These are phyloP conservation scores for Discostella pseudostelligera DNA, from an alignment of 108 stramenopile genomes.

Conservation along the genomic window DNA sequence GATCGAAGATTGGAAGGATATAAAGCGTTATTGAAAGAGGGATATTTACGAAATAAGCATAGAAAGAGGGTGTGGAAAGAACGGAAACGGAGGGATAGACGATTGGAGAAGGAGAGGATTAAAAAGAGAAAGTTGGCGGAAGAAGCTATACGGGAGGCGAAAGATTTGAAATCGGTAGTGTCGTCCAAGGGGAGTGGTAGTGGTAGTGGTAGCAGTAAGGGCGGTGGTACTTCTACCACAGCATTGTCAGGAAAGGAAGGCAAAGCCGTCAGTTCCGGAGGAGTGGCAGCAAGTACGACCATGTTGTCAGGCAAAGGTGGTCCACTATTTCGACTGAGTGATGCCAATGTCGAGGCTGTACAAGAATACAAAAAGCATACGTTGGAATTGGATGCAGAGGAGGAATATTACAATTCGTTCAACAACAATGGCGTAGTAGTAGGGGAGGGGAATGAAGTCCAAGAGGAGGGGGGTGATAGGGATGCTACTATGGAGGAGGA, in stretches of 20 bases:
- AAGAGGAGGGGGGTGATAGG: constrained; percentile 35
- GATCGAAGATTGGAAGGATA: constrained; percentile 77
- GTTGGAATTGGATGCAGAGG: constrained; percentile 59
- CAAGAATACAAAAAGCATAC: constrained; percentile 32
- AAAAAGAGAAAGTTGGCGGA: constrained; percentile 37
- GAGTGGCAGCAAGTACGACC: too few species aligned
- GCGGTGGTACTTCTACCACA: too few species aligned
- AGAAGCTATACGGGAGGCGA: too few species aligned
- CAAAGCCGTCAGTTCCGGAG: too few species aligned
- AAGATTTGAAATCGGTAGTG: too few species aligned
- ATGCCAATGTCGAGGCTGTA: constrained; percentile 21
- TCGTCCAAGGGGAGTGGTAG: not conserved
- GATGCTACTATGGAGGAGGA: constrained; percentile 13
- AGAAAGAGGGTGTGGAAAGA: constrained; percentile 36
- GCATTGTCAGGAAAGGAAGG: too few species aligned
- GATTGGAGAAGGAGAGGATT: constrained; percentile 43
- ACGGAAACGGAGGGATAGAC: constrained; percentile 49
- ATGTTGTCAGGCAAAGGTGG: not conserved
- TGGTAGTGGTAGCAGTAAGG: constrained; percentile 7
- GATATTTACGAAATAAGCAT: constrained; percentile 52
- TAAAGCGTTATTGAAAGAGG: constrained; percentile 51
- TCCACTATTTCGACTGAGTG: constrained; percentile 7
- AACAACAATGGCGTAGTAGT: constrained; percentile 48
- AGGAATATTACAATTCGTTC: constrained; percentile 78
- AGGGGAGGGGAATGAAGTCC: constrained; percentile 28